Conservation (phyloP, 768 basidiomycete species). For the Kwoniella botswanensis region DNA sequence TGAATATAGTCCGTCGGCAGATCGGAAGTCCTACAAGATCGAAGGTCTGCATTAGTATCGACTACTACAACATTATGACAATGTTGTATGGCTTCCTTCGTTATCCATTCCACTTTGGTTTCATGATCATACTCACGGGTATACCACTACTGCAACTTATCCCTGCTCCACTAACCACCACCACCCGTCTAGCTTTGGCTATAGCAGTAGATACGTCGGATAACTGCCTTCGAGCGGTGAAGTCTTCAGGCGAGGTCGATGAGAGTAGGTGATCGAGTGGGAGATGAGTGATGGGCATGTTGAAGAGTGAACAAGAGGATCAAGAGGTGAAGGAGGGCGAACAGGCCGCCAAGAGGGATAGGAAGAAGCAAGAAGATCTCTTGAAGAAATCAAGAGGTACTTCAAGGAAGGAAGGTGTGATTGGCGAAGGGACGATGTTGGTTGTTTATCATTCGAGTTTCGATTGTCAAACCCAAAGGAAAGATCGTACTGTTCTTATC, state of each 20-base stretch:
- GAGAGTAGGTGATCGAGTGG: constrained; percentile 43
- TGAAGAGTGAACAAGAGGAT: neutral
- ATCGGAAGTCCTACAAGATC: constrained; percentile 83
- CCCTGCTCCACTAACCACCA: constrained; percentile 92
- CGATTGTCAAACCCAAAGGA: neutral
- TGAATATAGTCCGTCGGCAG: constrained; percentile 87
- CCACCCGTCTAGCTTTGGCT: constrained; percentile 81
- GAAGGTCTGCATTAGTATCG: neutral
- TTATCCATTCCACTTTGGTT: no score
- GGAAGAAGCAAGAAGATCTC: constrained; percentile 4
- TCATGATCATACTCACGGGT: constrained; percentile 68
- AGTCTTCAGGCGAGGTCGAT: constrained; percentile 41
- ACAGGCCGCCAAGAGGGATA: neutral
- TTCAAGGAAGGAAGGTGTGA: neutral
- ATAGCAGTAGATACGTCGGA: constrained; percentile 75
- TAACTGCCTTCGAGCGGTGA: constrained; percentile 60
- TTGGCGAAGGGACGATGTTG: neutral
- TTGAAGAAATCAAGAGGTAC: neutral
- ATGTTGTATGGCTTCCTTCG: neutral
- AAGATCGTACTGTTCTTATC: neutral
- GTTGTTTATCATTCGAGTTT: neutral
- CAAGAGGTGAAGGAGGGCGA: neutral
- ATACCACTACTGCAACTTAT: constrained; percentile 97
- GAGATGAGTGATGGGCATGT: constrained; percentile 47
- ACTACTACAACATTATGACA: neutral